Conservation (phyloP, 129 eudicot species). For the Lonicera japonica region DNA sequence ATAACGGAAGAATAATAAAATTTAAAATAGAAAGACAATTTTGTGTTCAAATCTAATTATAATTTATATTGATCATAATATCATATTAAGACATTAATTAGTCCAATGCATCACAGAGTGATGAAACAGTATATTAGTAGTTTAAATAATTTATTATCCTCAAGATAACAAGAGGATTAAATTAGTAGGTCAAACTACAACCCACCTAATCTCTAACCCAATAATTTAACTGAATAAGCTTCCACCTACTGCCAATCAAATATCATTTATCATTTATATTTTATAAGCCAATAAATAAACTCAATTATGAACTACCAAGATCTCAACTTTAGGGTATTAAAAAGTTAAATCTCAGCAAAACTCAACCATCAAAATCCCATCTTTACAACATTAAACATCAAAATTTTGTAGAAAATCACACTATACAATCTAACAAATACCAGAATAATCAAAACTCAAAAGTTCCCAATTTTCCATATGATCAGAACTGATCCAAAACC, state of each 20-base stretch:
- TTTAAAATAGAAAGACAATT: neutral
- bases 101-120: neutral
- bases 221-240: neutral
- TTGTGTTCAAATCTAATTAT: neutral
- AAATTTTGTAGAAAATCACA: neutral
- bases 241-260: neutral
- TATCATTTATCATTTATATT: neutral
- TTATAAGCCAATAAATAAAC: no score
- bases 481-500: neutral
- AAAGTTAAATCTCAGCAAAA: neutral
- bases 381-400: constrained; percentile 1
- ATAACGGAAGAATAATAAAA: neutral
- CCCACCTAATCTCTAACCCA: no score
- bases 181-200: no score
- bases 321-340: neutral
- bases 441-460: no score
- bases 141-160: neutral
- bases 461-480: no score
- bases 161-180: neutral
- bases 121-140: neutral
- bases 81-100: neutral
- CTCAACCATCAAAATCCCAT: constrained; percentile 9
- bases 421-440: neutral
- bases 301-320: constrained; percentile 5
- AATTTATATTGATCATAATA: no score